Evolutionary conservation across 169 alveolate genomes (phyloP).

Genomic region (Eimeria falciformis): DNA sequence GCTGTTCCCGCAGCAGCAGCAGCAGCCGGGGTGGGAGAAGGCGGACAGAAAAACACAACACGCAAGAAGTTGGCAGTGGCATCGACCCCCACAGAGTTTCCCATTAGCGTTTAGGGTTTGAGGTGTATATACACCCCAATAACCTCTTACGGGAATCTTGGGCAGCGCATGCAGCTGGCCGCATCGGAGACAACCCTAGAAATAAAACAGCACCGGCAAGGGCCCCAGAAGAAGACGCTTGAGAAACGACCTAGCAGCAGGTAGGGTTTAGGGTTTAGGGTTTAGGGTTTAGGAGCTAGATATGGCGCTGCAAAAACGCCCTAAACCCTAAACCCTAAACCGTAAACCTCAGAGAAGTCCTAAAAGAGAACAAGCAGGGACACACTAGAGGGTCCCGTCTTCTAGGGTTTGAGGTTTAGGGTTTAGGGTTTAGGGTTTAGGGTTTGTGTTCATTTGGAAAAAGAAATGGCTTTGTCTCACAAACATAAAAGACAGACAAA

Average conservation of each 20-base stretch:
- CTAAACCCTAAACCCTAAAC: slow-evolving; percentile 1
- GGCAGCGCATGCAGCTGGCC: too few relatives aligned
- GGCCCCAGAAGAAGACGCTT: background rate
- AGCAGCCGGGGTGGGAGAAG: background rate
- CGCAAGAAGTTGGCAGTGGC: background rate
- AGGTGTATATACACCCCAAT: background rate
- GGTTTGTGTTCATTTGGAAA: slow-evolving; percentile 4
- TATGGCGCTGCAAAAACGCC: background rate
- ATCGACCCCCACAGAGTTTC: background rate
- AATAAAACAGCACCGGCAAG: background rate
- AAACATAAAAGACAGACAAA: background rate
- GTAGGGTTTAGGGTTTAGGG: background rate
- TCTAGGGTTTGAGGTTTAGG: slow-evolving; percentile 9
- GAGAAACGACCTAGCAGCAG: background rate
- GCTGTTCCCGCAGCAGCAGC: background rate
- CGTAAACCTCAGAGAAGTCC: background rate
- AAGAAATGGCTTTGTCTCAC: background rate
- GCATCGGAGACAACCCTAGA: too few relatives aligned
- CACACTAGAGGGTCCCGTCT: too few relatives aligned
- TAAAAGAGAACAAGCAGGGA: background rate
- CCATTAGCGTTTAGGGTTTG: background rate
- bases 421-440: slow-evolving; percentile 48
- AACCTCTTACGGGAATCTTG: too few relatives aligned
- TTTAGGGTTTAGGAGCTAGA: background rate
- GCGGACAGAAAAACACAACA: background rate